Evolutionary conservation across 345 rosid genomes (phyloP), one percentile per base, ranked within the genome.

Genomic region (Cochlearia excelsa): DNA sequence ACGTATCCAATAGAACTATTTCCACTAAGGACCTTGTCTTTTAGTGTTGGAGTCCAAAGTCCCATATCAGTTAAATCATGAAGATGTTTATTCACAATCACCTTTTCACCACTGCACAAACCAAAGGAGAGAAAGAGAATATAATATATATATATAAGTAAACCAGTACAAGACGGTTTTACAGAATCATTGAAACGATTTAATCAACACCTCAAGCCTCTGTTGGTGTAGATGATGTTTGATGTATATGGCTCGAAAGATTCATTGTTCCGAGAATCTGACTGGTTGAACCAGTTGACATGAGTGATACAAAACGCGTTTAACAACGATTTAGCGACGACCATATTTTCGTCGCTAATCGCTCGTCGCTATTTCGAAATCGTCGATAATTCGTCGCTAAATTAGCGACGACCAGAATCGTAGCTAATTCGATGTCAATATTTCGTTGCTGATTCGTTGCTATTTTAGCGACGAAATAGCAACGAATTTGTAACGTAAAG

Each of bases 1-100:
- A 84, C 77, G 30, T 87, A 84, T 61, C 77, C 84, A 60, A 87
- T 82, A 59, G 96, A 90, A 34, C 97, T 96, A 65, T 81, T 73
- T 46, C 81, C 84, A 42, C 80, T 63, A 48, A 90, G 82, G 59
- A 90, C 81, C 71, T 82, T 80, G 77, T 90, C 85, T 77, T 87
- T 90, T n/a, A 90, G 39, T 3, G 78, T 53, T 29, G 96, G 93
- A 64, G 88, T 75, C 98, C 96, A 92, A 2, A 86, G 67, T 40
- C 93, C 88, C 95, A 88, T 80, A 72, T 92, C 98, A 4, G 93
- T 84, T 47, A 92, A 65, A 73, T 92, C 95, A 50, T 88, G 96
- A 74, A 92, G 95, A 80, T 92, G 98, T 57, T 92, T 88, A 81
- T 92, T 92, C 74, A 88, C 98, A 26, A 84, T 95, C 43, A 90